Evolutionary conservation across 129 eudicot genomes (phyloP).

Genomic region (Sambucus nigra): DNA sequence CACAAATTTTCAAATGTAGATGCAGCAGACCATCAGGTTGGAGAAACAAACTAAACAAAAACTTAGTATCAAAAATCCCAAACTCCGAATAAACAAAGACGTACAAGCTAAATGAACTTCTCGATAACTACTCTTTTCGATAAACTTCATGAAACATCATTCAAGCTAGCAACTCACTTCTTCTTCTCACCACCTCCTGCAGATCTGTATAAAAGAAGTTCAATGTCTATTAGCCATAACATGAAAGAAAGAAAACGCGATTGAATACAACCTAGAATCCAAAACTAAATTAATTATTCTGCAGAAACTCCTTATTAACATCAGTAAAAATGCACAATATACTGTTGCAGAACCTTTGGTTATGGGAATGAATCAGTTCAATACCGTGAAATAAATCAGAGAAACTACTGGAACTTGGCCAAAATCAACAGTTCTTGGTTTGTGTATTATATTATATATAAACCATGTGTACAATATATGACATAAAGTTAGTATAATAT

Average conservation of each 20-base stretch:
- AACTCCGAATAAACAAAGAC: neutral
- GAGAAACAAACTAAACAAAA: neutral
- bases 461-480: too few species aligned
- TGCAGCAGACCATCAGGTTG: neutral
- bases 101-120: neutral
- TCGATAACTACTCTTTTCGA: neutral
- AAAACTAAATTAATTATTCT: neutral
- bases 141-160: too few species aligned
- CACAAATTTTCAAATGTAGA: neutral
- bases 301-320: neutral
- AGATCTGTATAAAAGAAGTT: slow-evolving; percentile 24
- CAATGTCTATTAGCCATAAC: too few species aligned
- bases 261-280: neutral
- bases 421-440: too few species aligned
- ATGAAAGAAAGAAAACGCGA: neutral
- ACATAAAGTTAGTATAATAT: too few species aligned
- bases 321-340: neutral
- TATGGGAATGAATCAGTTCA: too few species aligned
- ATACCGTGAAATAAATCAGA: too few species aligned
- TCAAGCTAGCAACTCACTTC: slow-evolving; percentile 21
- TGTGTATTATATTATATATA: too few species aligned
- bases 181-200: slow-evolving; percentile 68
- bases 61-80: neutral
- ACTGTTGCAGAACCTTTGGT: too few species aligned
- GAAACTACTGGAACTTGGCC: too few species aligned